phyloP scores from a whole-genome alignment of 2,329 filamentous ascomycete species.

The Arthrobotrys entomopaga region DNA sequence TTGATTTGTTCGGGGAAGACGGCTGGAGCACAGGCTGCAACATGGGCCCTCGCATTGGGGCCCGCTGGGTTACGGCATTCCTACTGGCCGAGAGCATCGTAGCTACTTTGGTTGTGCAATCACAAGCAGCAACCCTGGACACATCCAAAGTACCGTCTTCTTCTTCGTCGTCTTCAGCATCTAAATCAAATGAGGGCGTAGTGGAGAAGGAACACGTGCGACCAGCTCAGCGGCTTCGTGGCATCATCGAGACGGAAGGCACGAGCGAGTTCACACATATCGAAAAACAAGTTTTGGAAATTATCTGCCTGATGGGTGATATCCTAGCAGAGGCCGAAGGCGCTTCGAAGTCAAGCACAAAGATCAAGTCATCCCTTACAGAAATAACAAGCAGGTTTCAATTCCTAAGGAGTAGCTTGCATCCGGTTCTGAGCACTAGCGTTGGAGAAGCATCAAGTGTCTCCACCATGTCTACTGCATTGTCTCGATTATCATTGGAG shows the following conservation, averaged over 20 bases:
- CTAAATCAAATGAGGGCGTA: conserved; percentile 20
- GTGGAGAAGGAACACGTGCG: conserved; percentile 24
- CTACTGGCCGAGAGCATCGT: conserved; percentile 40
- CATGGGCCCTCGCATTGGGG: conserved; percentile 44
- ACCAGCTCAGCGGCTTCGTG: conserved; percentile 32
- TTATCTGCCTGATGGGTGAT: conserved; percentile 44
- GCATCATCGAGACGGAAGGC: conserved; percentile 22
- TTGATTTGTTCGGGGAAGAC: conserved; percentile 55
- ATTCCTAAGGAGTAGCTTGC: conserved; percentile 35
- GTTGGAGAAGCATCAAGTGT: conserved; percentile 12
- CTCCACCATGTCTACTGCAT: not conserved
- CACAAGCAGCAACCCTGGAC: conserved; percentile 27
- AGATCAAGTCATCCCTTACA: conserved; percentile 32
- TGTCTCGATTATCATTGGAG: conserved; percentile 41
- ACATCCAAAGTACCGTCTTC: conserved; percentile 28
- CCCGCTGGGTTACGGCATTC: conserved; percentile 48
- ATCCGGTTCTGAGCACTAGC: conserved; percentile 26
- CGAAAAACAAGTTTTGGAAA: conserved; percentile 40
- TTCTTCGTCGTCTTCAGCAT: conserved; percentile 24
- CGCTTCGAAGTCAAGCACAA: conserved; percentile 39
- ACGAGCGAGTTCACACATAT: conserved; percentile 35
- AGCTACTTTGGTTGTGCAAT: conserved; percentile 48
- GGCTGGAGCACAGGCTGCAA: conserved; percentile 49
- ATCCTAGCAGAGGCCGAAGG: conserved; percentile 37
- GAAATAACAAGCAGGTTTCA: conserved; percentile 50